Evolutionary conservation across 2,329 filamentous ascomycete species (phyloP).

Genomic region (Penicillium paneum): DNA sequence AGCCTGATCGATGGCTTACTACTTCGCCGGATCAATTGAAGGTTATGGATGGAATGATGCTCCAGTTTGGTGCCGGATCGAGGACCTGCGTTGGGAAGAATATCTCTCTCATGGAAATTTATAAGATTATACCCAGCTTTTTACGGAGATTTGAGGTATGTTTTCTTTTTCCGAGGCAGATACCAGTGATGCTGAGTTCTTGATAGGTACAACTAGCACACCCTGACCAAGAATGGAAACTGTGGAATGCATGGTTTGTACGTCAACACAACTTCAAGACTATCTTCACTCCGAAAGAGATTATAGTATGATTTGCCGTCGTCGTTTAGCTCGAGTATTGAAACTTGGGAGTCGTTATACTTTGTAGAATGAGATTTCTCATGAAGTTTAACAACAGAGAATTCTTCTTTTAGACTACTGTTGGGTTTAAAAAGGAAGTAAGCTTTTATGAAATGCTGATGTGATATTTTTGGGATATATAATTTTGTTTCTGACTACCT

Average conservation of each 20-base stretch:
- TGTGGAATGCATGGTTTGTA: slow-evolving; percentile 1
- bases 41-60: slow-evolving; percentile 13
- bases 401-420: background rate
- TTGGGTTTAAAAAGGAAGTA: too few species aligned
- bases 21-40: slow-evolving; percentile 9
- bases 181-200: background rate
- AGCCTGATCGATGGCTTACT: slow-evolving; percentile 19
- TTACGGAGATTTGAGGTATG: slow-evolving; percentile 22
- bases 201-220: background rate
- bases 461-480: too few species aligned
- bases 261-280: background rate
- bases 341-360: background rate
- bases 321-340: background rate
- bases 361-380: background rate
- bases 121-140: slow-evolving; percentile 26
- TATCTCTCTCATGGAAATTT: slow-evolving; percentile 30
- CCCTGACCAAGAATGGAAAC: background rate
- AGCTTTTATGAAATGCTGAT: too few species aligned
- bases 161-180: background rate
- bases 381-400: too few species aligned
- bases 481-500: too few species aligned
- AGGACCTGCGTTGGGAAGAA: slow-evolving; percentile 31
- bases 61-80: slow-evolving; percentile 27
- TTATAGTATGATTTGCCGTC: background rate
- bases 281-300: background rate